Percentiles rank a stretch among this genome's conserved stretches.
These are phyloP conservation scores for Penicillium sclerotiorum DNA, from an alignment of 2,329 filamentous ascomycete species.

Conservation along the genomic window DNA sequence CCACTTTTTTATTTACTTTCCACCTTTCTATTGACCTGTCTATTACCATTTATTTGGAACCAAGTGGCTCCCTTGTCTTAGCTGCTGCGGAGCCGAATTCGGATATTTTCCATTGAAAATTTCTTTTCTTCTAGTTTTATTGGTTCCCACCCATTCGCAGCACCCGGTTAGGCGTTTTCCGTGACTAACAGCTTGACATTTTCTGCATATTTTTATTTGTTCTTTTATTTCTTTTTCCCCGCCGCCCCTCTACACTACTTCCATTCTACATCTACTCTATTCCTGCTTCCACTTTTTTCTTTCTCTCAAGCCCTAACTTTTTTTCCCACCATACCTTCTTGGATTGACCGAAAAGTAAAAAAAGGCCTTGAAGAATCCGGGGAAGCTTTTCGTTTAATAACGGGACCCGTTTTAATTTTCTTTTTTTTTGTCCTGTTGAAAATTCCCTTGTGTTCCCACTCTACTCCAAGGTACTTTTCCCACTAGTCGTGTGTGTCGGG, in stretches of 20 bases:
- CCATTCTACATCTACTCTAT: constrained; percentile 8
- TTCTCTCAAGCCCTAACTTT: constrained; percentile 13
- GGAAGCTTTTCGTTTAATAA: constrained; percentile 26
- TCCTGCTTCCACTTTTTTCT: constrained; percentile 17
- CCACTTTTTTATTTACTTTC: no score
- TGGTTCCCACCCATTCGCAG: constrained; percentile 11
- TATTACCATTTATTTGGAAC: background rate
- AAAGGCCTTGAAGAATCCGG: constrained; percentile 33
- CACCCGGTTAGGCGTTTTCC: constrained; percentile 27
- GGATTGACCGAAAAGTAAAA: constrained; percentile 24
- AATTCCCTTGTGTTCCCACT: constrained; percentile 8
- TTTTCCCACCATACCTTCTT: constrained; percentile 15
- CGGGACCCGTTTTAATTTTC: constrained; percentile 12
- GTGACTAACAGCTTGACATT: constrained; percentile 41
- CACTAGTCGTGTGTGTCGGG: constrained; percentile 12
- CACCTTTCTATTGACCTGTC: no score
- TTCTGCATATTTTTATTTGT: background rate
- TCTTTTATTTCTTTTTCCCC: constrained; percentile 18
- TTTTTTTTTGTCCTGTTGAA: constrained; percentile 14
- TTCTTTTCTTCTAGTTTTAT: background rate
- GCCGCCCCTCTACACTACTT: constrained; percentile 25
- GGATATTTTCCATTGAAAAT: background rate
- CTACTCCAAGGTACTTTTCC: constrained; percentile 14
- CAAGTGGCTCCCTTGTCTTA: background rate
- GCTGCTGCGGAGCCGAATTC: background rate